Evolutionary conservation across 345 rosid species (phyloP), one percentile per base, ranked within the genome.

Genomic region (Sonneratia alba): DNA sequence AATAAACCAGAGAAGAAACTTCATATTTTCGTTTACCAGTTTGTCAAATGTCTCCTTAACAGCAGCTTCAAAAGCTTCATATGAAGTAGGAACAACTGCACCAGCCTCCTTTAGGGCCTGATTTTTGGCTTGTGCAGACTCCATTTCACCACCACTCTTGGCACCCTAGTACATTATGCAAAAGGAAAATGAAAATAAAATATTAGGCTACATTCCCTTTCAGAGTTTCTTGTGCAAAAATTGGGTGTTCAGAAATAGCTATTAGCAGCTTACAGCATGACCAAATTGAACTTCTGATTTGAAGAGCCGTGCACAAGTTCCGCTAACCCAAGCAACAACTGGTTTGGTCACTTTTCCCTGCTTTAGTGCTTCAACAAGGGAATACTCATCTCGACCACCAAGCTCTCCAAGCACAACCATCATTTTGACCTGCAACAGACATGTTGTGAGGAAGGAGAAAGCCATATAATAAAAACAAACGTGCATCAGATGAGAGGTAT

Each of bases 71-170:
- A 92, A 75, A 74, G 97, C 88, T 86, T 92, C 99, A 45, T 80
- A 95, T 42, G 97, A 95, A 70, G 96, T 89, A 76, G 99, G 99
- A 79, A 95, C 99, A 78, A 79, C 87, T 69, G 99, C 99, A 75
- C 97, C 97, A 34, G 88, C 99, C 16, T 89, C 97, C 76, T 74
- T 77, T 43, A 94, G 83, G 48, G 98, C 98, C 85, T 91, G 95
- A 85, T 94, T 94, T 87, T 94, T 94, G n/a, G 92, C 98, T 81
- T 94, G 98, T 61, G 98, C 98, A 69, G 98, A 94, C 77, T 94
- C 98, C 95, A 94, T 81, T 82, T 90, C 98, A n/a, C 93, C 96
- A 15, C 98, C 98, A 78, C 97, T 94, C 87, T 94, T 94, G 79
- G 98, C 97, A 49, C 97, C 98, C 98, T 94, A 45, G 6, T 78